A percentile compares a stretch with the other conserved stretches of the same genome.
phyloP scores from a whole-genome alignment of 2,329 filamentous ascomycete genomes.

The Apiospora rasikravindrae region DNA sequence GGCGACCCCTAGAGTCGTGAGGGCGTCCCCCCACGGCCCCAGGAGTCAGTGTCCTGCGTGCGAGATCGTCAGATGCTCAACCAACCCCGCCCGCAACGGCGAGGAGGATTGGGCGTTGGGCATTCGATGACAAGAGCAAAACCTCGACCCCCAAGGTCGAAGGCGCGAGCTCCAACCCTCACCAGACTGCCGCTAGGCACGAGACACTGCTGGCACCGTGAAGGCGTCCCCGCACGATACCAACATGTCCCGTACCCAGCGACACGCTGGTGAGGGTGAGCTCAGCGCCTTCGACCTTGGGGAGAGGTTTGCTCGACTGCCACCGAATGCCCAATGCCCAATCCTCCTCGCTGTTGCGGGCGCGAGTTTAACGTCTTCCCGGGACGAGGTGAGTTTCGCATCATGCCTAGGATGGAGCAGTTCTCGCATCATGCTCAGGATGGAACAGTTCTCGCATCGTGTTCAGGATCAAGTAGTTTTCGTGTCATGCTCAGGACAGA shows the following conservation, averaged over 20 bases:
- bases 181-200: neutral
- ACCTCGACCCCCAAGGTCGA: neutral
- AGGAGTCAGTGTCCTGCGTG: neutral
- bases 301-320: neutral
- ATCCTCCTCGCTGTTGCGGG: neutral
- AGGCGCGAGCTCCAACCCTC: neutral
- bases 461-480: neutral
- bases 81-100: neutral
- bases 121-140: neutral
- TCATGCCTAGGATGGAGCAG: slow-evolving; percentile 1
- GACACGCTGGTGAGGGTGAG: neutral
- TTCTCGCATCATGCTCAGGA: neutral
- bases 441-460: neutral
- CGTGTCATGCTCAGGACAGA: neutral
- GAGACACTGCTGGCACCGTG: neutral
- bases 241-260: neutral
- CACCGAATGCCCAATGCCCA: neutral
- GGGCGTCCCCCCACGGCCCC: neutral
- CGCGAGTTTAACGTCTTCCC: neutral
- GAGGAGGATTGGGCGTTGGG: neutral
- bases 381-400: neutral
- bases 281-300: neutral
- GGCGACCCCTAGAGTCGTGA: neutral
- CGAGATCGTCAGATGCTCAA: neutral
- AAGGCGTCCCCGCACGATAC: neutral